Evolutionary conservation across 2,329 filamentous ascomycete genomes (phyloP).

Genomic region (Microdochium paspali): DNA sequence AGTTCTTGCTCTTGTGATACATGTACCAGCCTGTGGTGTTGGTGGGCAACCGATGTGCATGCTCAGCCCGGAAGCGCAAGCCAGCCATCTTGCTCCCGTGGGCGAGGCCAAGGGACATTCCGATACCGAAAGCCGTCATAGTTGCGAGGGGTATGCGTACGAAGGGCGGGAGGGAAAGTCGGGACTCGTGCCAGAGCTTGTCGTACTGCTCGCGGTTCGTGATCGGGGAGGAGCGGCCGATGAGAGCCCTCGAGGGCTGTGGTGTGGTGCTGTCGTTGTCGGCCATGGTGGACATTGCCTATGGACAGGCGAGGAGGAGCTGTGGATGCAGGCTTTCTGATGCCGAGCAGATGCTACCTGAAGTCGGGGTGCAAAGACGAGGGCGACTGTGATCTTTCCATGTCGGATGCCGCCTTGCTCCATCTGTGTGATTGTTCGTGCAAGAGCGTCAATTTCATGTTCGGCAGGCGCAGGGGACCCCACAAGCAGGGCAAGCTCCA

Average conservation of each 20-base stretch:
- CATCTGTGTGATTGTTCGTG: too few relatives aligned
- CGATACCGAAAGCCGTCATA: slow-evolving; percentile 54
- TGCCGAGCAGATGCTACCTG: too few relatives aligned
- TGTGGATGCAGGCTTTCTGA: too few relatives aligned
- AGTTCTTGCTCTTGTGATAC: slow-evolving; percentile 98
- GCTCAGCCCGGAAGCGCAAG: slow-evolving; percentile 86
- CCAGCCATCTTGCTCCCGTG: slow-evolving; percentile 67
- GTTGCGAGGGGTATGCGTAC: slow-evolving; percentile 58
- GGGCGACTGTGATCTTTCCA: too few relatives aligned
- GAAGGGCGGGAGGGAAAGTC: slow-evolving; percentile 54
- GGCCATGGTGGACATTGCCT: neutral
- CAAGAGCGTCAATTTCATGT: too few relatives aligned
- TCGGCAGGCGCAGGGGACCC: too few relatives aligned
- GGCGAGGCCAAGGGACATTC: slow-evolving; percentile 59
- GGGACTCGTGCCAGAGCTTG: slow-evolving; percentile 28
- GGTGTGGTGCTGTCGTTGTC: neutral
- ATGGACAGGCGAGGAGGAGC: neutral
- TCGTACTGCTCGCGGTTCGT: slow-evolving; percentile 19
- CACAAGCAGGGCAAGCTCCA: too few relatives aligned
- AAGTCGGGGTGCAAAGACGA: too few relatives aligned
- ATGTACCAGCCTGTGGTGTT: slow-evolving; percentile 86
- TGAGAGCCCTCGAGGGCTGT: slow-evolving; percentile 8
- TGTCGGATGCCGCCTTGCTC: too few relatives aligned
- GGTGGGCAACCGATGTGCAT: slow-evolving; percentile 84
- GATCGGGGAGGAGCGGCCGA: neutral